Evolutionary conservation across 2,329 filamentous ascomycete species (phyloP), one percentile per base, ranked within the genome.

Genomic region (Penicillium hesseltinei): DNA sequence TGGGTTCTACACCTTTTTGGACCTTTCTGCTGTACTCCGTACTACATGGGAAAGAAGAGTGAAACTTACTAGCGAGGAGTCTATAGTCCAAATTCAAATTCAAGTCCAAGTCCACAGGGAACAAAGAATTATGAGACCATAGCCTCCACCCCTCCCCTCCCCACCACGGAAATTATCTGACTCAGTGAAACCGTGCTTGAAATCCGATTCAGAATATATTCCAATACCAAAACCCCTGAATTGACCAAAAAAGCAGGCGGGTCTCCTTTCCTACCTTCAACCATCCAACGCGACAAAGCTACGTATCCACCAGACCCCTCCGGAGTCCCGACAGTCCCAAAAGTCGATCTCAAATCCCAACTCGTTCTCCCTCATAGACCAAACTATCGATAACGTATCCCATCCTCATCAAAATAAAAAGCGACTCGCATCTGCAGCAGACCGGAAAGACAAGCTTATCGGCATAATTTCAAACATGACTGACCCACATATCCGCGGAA

Each of bases 11-110:
- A 31, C 23, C 39, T 36, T 35, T 31, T 27, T 42, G 40, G 39
- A 45, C 27, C 35, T 46, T 51, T 51, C 47, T 44, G 46, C 47
- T 45, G 54, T 51, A 43, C 47, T n/a, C 47, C 17, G 47, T 46
- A 29, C 47, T n/a, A 51, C 54, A 38, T 3, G 27, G 11, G 11
- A 13, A 27, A 47, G n/a, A 29, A 29, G 5, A 15, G 23, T 38
- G n/a, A 47, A 53, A 23, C n/a, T 15, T 23, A 39, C 42, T 45
- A 46, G 23, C 40, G 40, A 47, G 52, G 29, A 54, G 51, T 29
- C 23, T 35, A 38, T 19, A 39, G 46, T 33, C 33, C 40, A 11
- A 17, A 51, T 54, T 21, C 5, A 19, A 49, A 54, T 49, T 6
- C 44, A 8, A 42, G n/a, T 40, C 13, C n/a, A 42, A 31, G 25